A percentile compares a stretch with the other conserved stretches of the same genome.
Evolutionary conservation across 345 rosid species (phyloP).

Genomic region (Salix udensis): DNA sequence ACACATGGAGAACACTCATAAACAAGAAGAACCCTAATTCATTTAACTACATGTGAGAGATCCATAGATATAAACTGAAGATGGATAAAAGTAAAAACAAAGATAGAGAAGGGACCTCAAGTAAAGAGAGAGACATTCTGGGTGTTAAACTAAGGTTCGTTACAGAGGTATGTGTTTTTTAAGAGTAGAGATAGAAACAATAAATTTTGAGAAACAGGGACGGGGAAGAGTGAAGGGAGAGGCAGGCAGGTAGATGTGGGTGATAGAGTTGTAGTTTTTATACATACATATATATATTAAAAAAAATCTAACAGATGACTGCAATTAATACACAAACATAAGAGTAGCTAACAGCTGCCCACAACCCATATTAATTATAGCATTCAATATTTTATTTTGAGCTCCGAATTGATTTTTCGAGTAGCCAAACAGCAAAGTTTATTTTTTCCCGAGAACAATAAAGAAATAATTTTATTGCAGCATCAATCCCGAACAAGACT

Average conservation of each 20-base stretch:
- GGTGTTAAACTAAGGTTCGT: background rate
- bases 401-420: constrained; percentile 8
- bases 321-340: constrained; percentile 30
- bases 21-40: background rate
- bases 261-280: constrained; percentile 22
- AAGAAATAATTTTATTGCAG: background rate
- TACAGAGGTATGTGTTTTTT: background rate
- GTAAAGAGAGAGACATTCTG: constrained; percentile 8
- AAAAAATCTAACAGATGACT: constrained; percentile 5
- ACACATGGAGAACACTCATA: background rate
- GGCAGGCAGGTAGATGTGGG: constrained; percentile 5
- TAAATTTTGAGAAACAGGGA: constrained; percentile 9
- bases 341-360: constrained; percentile 20
- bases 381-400: constrained; percentile 26
- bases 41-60: background rate
- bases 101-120: background rate
- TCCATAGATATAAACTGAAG: background rate
- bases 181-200: constrained; percentile 3
- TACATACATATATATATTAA: no score
- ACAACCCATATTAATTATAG: constrained; percentile 25
- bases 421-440: constrained; percentile 22
- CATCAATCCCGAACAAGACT: constrained; percentile 8
- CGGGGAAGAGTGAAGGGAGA: background rate
- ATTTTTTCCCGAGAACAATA: background rate
- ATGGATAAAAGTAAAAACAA: background rate